Evolutionary conservation across 202 grass and related monocot species (phyloP).

Genomic region (Carex arenaria): DNA sequence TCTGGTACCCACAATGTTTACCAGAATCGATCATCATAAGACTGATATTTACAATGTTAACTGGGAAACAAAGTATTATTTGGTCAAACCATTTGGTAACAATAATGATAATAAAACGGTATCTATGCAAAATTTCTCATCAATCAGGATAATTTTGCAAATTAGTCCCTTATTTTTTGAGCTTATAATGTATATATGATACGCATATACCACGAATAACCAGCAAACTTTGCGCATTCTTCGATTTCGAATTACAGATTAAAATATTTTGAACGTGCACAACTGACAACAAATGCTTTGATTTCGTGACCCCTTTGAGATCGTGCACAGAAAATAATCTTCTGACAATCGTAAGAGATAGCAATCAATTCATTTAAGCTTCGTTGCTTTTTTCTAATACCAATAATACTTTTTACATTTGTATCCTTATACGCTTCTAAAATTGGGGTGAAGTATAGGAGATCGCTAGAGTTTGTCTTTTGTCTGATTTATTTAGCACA

Average conservation of each 20-base stretch:
- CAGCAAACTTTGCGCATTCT: not conserved
- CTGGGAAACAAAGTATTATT: too few species aligned
- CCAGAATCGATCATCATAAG: too few species aligned
- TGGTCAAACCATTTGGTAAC: too few species aligned
- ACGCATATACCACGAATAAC: not conserved
- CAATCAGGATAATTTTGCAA: not conserved
- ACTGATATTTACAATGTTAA: too few species aligned
- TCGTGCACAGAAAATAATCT: slow-evolving; percentile 20
- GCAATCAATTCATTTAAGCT: slow-evolving; percentile 5
- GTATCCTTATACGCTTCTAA: not conserved
- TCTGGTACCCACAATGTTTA: too few species aligned
- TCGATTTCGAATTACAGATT: not conserved
- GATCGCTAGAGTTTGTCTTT: not conserved
- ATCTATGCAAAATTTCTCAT: too few species aligned
- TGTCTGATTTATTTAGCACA: not conserved
- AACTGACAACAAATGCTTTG: slow-evolving; percentile 22
- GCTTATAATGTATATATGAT: not conserved
- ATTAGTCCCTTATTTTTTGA: not conserved
- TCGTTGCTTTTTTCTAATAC: not conserved
- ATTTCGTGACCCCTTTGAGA: slow-evolving; percentile 17
- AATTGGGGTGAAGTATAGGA: not conserved
- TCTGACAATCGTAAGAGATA: slow-evolving; percentile 12
- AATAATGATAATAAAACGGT: too few species aligned
- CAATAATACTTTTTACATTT: not conserved
- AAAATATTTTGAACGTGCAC: slow-evolving; percentile 17